Evolutionary conservation across 2,329 filamentous ascomycete species (phyloP), one percentile per base, ranked within the genome.

Genomic region (Alternaria triticimaculans): DNA sequence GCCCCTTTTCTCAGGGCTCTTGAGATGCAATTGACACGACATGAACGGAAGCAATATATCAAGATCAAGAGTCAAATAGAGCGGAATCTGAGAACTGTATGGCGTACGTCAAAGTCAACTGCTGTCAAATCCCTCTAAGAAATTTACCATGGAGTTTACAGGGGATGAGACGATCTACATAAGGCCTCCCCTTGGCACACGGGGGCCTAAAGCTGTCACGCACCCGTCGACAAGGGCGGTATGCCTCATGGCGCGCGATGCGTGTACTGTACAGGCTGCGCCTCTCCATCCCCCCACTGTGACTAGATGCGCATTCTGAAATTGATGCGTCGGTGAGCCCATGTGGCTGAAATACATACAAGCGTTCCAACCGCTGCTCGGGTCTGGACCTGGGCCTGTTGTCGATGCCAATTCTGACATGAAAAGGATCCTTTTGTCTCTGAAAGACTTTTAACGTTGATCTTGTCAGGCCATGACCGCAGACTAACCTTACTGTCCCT

Each of bases 161-260:
- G n/a, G 55, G 14, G 21, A 57, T 21, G 37, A 15, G 48, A 30
- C 33, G 56, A 59, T 59, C 56, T 26, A 59, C 20, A 44, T 33
- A 54, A n/a, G 48, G 37, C 48, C 23, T 18, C 26, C 23, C 43
- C 45, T 26, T 41, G 25, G 45, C 56, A 21, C 33, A 28, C 14
- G 50, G 41, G n/a, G 56, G 46, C 46, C 48, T 44, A 45, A 28
- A n/a, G 46, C 25, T 28, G 5, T 30, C 9, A 21, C 43, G 33
- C 48, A 51, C 48, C 26, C 11, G 48, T 51, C 20, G 12, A 33
- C 26, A 48, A 51, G 48, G 28, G 28, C 30, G 28, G 37, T 60
- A 49, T 48, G 55, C 54, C 18, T 23, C 30, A n/a, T 30, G 58
- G 28, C 18, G 28, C 50, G 30, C n/a, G 20, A 41, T 30, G 18